These are phyloP conservation scores for Mucor mucedo DNA, from an alignment of 371 early-diverging fungal genomes.

Conservation along the genomic window DNA sequence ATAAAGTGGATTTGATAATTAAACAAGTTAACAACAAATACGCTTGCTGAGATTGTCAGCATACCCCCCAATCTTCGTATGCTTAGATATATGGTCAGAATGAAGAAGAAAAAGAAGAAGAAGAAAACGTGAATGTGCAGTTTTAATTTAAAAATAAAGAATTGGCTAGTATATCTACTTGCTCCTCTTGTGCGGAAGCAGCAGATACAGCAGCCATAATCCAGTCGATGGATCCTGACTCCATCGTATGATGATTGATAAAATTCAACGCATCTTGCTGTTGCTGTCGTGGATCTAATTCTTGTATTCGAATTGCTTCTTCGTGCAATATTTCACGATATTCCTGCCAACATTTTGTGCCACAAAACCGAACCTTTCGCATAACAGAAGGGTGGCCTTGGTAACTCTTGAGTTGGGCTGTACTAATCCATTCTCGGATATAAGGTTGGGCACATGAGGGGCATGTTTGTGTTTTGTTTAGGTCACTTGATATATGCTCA, in stretches of 20 bases:
- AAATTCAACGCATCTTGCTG: constrained; percentile 13
- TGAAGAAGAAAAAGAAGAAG: neutral
- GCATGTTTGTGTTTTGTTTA: constrained; percentile 38
- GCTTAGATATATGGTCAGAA: no score
- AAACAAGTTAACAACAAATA: constrained; percentile 5
- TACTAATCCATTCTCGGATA: constrained; percentile 66
- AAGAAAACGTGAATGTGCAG: neutral
- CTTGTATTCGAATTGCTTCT: constrained; percentile 7
- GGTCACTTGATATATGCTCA: constrained; percentile 42
- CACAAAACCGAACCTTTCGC: constrained; percentile 57
- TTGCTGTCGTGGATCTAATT: neutral
- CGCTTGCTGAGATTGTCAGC: neutral
- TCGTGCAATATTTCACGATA: constrained; percentile 10
- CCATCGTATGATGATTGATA: constrained; percentile 10
- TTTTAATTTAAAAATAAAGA: constrained; percentile 1
- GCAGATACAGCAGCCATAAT: constrained; percentile 26
- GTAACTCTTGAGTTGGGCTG: constrained; percentile 56
- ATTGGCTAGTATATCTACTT: constrained; percentile 17
- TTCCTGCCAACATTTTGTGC: constrained; percentile 46
- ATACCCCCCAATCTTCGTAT: neutral
- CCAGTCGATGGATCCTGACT: constrained; percentile 20
- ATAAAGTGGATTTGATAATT: constrained; percentile 18
- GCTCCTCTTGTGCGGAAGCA: constrained; percentile 26
- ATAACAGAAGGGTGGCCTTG: constrained; percentile 55
- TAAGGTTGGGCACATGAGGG: constrained; percentile 51